phyloP scores from a whole-genome alignment of 78 protist species.

The Monosiga brevicollis region DNA sequence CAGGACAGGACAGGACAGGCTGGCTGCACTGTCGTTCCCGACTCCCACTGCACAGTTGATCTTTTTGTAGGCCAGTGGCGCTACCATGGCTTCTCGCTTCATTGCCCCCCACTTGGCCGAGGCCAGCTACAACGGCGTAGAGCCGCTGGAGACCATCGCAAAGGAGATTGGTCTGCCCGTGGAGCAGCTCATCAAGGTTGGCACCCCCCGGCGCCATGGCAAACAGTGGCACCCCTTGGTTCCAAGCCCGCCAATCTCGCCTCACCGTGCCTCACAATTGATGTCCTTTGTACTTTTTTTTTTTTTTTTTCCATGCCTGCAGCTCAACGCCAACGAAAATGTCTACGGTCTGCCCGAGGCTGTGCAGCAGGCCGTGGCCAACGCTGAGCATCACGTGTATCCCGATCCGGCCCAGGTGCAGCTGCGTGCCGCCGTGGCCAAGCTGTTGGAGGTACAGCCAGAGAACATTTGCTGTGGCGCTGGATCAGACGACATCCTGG shows the following conservation, averaged over 20 bases:
- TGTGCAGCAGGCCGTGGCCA: background rate
- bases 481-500: slow-evolving; percentile 23
- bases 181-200: slow-evolving; percentile 3
- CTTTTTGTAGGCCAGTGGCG: too few relatives aligned
- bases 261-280: too few relatives aligned
- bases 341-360: slow-evolving; percentile 5
- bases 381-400: slow-evolving; percentile 8
- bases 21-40: too few relatives aligned
- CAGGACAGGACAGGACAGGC: too few relatives aligned
- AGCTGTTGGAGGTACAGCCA: background rate
- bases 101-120: background rate
- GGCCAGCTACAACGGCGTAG: background rate
- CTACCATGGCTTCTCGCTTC: too few relatives aligned
- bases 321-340: slow-evolving; percentile 35
- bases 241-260: too few relatives aligned
- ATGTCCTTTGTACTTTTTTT: too few relatives aligned
- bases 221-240: too few relatives aligned
- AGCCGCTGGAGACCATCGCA: background rate
- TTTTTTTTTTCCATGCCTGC: too few relatives aligned
- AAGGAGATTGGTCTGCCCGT: slow-evolving; percentile 14
- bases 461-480: background rate
- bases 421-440: slow-evolving; percentile 15
- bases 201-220: too few relatives aligned
- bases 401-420: slow-evolving; percentile 19
- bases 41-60: too few relatives aligned